Conservation (phyloP, 1,284 basidiomycete species). For the Chalciporus sp. region DNA sequence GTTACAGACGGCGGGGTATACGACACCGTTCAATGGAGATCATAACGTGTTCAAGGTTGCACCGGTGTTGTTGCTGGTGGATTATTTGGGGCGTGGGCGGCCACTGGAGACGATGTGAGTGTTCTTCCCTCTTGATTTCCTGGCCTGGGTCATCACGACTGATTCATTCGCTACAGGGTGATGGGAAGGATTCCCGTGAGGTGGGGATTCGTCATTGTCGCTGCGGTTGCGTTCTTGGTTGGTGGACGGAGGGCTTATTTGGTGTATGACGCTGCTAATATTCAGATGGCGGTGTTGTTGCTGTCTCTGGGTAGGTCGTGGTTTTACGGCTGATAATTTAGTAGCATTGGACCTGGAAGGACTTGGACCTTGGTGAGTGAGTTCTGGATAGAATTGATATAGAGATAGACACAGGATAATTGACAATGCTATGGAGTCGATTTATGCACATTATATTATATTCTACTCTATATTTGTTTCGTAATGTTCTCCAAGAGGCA, state of each 20-base stretch:
- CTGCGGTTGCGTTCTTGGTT: conserved; percentile 53
- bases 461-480: no score
- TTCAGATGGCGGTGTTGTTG: conserved; percentile 21
- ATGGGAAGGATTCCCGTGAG: conserved; percentile 42
- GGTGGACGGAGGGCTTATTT: conserved; percentile 64
- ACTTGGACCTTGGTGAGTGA: background rate
- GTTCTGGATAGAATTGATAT: background rate
- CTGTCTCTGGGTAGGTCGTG: conserved; percentile 10
- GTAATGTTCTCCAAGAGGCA: no score
- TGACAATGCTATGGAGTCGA: no score
- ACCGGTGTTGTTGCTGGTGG: conserved; percentile 68
- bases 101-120: conserved; percentile 45
- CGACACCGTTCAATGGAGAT: conserved; percentile 76
- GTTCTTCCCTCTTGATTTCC: background rate
- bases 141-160: conserved; percentile 3
- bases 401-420: background rate
- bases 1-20: conserved; percentile 70
- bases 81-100: conserved; percentile 56
- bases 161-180: conserved; percentile 35
- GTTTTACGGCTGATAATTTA: conserved; percentile 6
- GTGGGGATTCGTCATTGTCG: conserved; percentile 54
- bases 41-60: conserved; percentile 71
- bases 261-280: conserved; percentile 55
- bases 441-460: no score
- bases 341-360: background rate